phyloP scores from a whole-genome alignment of 257 asterid genomes.

The Lantana camara region DNA sequence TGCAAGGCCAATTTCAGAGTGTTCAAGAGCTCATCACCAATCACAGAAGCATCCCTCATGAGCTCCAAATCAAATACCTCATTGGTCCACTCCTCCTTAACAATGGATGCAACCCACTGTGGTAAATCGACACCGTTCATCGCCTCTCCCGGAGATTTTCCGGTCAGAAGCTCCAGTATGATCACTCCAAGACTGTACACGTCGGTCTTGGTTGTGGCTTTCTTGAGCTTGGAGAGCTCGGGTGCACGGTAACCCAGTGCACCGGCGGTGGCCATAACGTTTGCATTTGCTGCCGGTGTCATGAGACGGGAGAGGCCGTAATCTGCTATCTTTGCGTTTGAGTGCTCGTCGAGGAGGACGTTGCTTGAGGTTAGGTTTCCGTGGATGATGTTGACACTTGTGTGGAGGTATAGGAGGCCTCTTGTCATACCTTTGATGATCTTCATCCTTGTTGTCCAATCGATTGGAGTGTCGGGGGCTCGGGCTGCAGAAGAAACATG shows the following conservation, averaged over 20 bases:
- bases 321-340: slow-evolving; percentile 72
- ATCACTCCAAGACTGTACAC: slow-evolving; percentile 92
- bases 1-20: slow-evolving; percentile 85
- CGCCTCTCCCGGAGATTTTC: slow-evolving; percentile 89
- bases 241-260: slow-evolving; percentile 97
- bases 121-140: slow-evolving; percentile 81
- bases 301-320: slow-evolving; percentile 84
- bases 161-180: slow-evolving; percentile 81
- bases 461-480: slow-evolving; percentile 69
- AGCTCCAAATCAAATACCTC: slow-evolving; percentile 91
- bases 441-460: slow-evolving; percentile 82
- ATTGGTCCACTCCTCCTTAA: slow-evolving; percentile 97
- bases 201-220: slow-evolving; percentile 86
- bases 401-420: slow-evolving; percentile 85
- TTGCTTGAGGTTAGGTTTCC: slow-evolving; percentile 96
- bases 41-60: slow-evolving; percentile 82
- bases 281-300: slow-evolving; percentile 90
- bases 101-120: slow-evolving; percentile 95
- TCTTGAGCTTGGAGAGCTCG: slow-evolving; percentile 88
- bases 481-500: slow-evolving; percentile 57
- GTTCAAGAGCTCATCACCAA: slow-evolving; percentile 88
- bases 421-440: slow-evolving; percentile 79
- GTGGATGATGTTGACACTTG: slow-evolving; percentile 64
- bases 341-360: slow-evolving; percentile 70
- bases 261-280: slow-evolving; percentile 86